phyloP scores from a whole-genome alignment of 2,329 filamentous ascomycete species.

The Penicillium occitanis region DNA sequence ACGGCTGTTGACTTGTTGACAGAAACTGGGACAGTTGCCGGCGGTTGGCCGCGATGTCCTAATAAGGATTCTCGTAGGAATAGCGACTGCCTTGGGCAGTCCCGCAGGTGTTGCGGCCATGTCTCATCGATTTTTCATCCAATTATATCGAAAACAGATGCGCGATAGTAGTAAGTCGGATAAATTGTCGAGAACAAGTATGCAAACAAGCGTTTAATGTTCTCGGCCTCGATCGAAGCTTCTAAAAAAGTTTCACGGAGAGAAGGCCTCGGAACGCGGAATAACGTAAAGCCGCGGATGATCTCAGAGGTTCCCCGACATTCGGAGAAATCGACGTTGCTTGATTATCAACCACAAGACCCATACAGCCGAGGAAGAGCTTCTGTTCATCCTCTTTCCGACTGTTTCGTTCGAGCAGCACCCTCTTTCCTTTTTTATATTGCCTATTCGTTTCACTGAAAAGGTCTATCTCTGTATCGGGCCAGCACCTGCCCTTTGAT shows the following conservation, averaged over 20 bases:
- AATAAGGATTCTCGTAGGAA: constrained; percentile 43
- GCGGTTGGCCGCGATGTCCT: constrained; percentile 39
- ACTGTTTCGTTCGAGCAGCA: background rate
- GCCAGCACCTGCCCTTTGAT: constrained; percentile 22
- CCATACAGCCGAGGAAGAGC: constrained; percentile 9
- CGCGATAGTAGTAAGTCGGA: background rate
- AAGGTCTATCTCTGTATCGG: constrained; percentile 7
- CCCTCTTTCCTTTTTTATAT: background rate
- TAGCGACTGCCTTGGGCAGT: constrained; percentile 44
- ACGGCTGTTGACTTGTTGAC: constrained; percentile 37
- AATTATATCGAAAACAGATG: background rate
- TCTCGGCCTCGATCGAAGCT: constrained; percentile 24
- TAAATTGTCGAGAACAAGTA: background rate
- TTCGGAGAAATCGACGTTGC: constrained; percentile 19
- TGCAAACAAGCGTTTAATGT: background rate
- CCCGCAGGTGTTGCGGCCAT: constrained; percentile 44
- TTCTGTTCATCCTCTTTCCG: constrained; percentile 5
- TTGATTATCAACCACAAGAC: constrained; percentile 13
- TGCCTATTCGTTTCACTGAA: background rate
- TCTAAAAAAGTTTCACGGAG: constrained; percentile 36
- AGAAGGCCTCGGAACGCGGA: constrained; percentile 24
- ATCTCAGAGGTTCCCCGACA: constrained; percentile 26
- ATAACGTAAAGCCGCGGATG: constrained; percentile 29
- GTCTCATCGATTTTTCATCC: constrained; percentile 22
- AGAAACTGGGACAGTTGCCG: constrained; percentile 32